A percentile compares a stretch with the other conserved stretches of the same genome.
Conservation (phyloP, 768 basidiomycete species). For the Mycena kentingensis region DNA sequence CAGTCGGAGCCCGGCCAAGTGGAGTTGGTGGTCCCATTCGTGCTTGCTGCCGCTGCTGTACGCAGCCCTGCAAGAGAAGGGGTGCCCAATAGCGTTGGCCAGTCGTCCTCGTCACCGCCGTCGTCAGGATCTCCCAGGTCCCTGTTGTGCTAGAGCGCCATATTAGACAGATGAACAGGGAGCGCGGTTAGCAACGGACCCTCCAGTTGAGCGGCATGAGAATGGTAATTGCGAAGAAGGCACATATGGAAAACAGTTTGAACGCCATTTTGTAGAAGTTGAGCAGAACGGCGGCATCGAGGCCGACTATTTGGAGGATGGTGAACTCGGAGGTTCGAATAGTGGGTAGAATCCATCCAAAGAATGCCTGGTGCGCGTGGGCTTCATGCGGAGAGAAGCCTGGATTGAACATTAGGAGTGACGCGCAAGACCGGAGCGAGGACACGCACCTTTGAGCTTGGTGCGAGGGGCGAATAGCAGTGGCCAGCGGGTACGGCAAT, state of each 20-base stretch:
- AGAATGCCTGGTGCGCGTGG: conserved; percentile 82
- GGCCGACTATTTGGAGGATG: conserved; percentile 91
- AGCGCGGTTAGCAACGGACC: conserved; percentile 45
- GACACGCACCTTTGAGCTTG: conserved; percentile 81
- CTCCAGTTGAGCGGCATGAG: conserved; percentile 95
- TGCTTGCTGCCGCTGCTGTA: background rate
- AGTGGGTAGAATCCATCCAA: conserved; percentile 96
- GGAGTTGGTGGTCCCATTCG: conserved; percentile 35
- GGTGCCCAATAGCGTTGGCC: conserved; percentile 40
- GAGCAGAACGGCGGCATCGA: conserved; percentile 95
- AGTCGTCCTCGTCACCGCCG: conserved; percentile 45
- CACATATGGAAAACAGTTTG: conserved; percentile 85
- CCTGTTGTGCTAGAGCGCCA: conserved; percentile 61
- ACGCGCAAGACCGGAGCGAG: conserved; percentile 4
- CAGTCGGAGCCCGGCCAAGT: conserved; percentile 53
- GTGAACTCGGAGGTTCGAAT: conserved; percentile 89
- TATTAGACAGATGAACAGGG: conserved; percentile 6
- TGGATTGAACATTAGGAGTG: conserved; percentile 32
- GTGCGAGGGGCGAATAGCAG: conserved; percentile 91
- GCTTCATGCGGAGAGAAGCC: conserved; percentile 94
- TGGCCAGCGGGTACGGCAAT: conserved; percentile 85
- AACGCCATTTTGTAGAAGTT: conserved; percentile 97
- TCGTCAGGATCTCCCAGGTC: conserved; percentile 62
- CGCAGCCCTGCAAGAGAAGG: conserved; percentile 25
- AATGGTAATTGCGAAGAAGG: conserved; percentile 77